Conservation (phyloP, 2,329 filamentous ascomycete genomes). For the Dryadomyces quercus-mongolicae region DNA sequence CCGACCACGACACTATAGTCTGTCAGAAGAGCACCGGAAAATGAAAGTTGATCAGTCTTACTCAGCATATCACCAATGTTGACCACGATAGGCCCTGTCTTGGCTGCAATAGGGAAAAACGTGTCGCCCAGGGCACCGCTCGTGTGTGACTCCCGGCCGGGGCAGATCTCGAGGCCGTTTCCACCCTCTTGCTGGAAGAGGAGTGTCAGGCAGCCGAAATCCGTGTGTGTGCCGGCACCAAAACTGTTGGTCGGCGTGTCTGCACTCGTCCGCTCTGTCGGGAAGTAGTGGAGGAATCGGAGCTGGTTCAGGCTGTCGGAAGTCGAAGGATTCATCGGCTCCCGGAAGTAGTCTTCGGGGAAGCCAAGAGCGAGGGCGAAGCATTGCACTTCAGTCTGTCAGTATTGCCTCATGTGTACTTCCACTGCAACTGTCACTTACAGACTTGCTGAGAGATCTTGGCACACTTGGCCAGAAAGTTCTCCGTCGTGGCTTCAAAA, state of each 20-base stretch:
- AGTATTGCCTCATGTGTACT: background rate
- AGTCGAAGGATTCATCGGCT: background rate
- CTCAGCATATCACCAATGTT: background rate
- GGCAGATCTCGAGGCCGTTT: constrained; percentile 51
- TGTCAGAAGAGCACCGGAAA: background rate
- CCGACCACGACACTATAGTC: constrained; percentile 40
- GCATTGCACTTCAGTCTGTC: background rate
- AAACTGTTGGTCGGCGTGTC: constrained; percentile 28
- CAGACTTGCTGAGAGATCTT: constrained; percentile 2
- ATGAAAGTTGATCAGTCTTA: background rate
- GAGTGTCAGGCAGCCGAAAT: constrained; percentile 50
- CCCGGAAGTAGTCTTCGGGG: background rate
- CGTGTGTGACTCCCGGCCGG: constrained; percentile 45
- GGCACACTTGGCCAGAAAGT: background rate
- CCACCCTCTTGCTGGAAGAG: constrained; percentile 50
- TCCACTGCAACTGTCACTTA: background rate
- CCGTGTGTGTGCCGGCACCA: constrained; percentile 42
- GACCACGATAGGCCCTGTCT: background rate
- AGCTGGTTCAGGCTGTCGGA: constrained; percentile 16
- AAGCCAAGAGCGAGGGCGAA: background rate
- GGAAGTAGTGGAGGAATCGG: constrained; percentile 13
- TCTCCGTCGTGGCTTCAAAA: background rate
- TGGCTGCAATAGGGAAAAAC: background rate
- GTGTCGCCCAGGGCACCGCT: constrained; percentile 43
- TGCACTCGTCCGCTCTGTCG: constrained; percentile 23